Base-by-base conservation (phyloP, 2,329 filamentous ascomycete genomes). In the Monilinia laxa region DNA sequence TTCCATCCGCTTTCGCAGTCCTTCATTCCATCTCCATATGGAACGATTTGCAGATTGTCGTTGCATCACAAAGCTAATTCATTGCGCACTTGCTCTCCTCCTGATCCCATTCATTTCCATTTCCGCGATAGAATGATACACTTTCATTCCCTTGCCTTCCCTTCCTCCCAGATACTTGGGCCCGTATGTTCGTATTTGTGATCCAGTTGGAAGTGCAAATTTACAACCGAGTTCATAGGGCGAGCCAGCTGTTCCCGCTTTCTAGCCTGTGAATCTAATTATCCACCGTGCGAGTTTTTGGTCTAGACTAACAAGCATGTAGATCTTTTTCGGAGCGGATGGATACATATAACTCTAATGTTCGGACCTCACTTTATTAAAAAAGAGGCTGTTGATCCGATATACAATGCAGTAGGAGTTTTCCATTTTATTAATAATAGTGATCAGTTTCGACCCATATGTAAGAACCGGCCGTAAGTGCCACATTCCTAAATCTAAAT, bases 151-250 rank as follows among this genome's bases (percentile, higher is more conserved):
- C 57, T 23, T 49, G 31, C 5, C 31, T 35, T 35, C n/a, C 42
- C 57, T 60, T 49, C 45, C 9, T 62, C 59, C 47, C 59, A 53
- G 23, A 28, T 40, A 40, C 47, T 62, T 62, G 47, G 59, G 59
- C 42, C 23, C n/a, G 23, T 53, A 53, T n/a, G 16, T 56, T 64
- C 38, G 52, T 64, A 57, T 54, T n/a, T 28, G 11, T 28, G 35
- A 60, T 51, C 63, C 63, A 60, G 38, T 56, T n/a, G n/a, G 49
- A 35, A 56, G 14, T 18, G 12, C 25, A 64, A 64, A 10, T 47
- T 42, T 45, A n/a, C 53, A 65, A 57, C 62, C 40, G 62, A 59
- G 53, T 57, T 62, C 56, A 47, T 66, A 66, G 35, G 64, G 64
- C 59, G 49, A 62, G 59, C 64, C 55, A 65, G 47, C 45, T 53